Percentiles rank a stretch among this genome's conserved stretches.
phyloP scores from a whole-genome alignment of 2,329 filamentous ascomycete genomes.

The Pestalotiopsis sp. region DNA sequence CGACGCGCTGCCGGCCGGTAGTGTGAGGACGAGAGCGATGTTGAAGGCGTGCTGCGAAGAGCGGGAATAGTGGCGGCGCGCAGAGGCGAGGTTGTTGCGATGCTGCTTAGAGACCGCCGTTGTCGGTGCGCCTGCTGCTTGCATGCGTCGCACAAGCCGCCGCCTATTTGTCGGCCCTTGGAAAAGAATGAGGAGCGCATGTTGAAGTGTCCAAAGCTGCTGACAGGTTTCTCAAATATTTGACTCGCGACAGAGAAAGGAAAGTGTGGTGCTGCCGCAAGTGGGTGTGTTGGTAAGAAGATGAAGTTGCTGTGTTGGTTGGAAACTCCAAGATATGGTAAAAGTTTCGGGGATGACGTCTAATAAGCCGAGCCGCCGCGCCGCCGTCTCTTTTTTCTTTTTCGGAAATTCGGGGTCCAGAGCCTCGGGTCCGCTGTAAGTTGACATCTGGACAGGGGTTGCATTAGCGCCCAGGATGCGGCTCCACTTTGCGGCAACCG shows the following conservation, averaged over 20 bases:
- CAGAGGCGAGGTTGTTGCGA: conserved; percentile 8
- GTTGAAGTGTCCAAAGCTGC: neutral
- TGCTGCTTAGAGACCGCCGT: neutral
- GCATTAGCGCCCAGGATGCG: neutral
- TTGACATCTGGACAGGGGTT: neutral
- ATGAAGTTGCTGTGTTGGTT: neutral
- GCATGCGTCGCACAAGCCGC: conserved; percentile 33
- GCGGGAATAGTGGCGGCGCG: conserved; percentile 7
- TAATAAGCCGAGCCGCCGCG: neutral
- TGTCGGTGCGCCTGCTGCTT: conserved; percentile 20
- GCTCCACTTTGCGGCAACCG: no score
- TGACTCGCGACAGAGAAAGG: neutral
- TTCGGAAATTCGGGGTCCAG: conserved; percentile 4
- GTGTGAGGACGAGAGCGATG: neutral
- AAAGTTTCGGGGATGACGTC: neutral
- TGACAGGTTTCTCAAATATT: neutral
- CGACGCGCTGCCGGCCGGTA: neutral
- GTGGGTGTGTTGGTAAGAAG: neutral
- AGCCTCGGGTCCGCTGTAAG: neutral
- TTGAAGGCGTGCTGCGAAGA: no score
- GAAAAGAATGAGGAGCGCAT: neutral
- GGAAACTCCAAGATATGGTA: neutral
- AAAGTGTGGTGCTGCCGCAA: neutral
- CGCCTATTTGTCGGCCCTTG: neutral
- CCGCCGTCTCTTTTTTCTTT: no score